phyloP scores from a whole-genome alignment of 2,329 filamentous ascomycete genomes.

The Juglanconis sp. region DNA sequence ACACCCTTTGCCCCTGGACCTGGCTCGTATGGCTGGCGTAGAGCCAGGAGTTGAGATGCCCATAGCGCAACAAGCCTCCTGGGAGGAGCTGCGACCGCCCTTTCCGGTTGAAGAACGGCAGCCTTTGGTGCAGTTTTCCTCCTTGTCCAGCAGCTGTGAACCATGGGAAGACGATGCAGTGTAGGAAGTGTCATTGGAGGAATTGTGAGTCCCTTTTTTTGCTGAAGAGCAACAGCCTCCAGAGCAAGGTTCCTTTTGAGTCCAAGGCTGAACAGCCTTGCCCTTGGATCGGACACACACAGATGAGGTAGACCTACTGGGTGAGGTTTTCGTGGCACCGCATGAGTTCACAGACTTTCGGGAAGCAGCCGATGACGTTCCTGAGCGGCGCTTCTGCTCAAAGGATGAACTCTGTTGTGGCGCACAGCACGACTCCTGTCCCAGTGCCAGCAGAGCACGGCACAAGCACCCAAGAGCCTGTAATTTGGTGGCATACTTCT shows the following conservation, averaged over 20 bases:
- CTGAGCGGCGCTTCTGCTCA: constrained; percentile 26
- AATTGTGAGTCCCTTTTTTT: neutral
- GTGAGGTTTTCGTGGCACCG: constrained; percentile 13
- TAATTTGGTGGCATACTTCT: constrained; percentile 40
- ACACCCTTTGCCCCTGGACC: neutral
- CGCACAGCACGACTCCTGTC: constrained; percentile 49
- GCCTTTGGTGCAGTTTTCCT: neutral
- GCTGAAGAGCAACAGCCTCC: neutral
- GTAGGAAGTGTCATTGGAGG: too few relatives aligned
- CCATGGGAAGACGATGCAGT: too few relatives aligned
- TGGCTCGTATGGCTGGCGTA: neutral
- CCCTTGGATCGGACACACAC: neutral
- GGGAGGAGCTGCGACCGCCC: too few relatives aligned
- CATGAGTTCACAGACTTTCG: constrained; percentile 27
- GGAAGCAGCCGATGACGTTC: constrained; percentile 16
- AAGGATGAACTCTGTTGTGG: constrained; percentile 24
- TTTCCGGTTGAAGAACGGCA: neutral
- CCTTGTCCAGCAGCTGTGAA: too few relatives aligned
- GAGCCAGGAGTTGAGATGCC: neutral
- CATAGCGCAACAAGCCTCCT: constrained; percentile 21
- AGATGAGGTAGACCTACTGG: neutral
- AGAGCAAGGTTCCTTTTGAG: constrained; percentile 1
- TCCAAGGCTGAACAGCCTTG: constrained; percentile 1
- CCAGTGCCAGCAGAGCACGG: constrained; percentile 47
- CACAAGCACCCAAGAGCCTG: constrained; percentile 52